Base-by-base conservation (phyloP, 441 rosid species). In the Erodium chrysanthum region DNA sequence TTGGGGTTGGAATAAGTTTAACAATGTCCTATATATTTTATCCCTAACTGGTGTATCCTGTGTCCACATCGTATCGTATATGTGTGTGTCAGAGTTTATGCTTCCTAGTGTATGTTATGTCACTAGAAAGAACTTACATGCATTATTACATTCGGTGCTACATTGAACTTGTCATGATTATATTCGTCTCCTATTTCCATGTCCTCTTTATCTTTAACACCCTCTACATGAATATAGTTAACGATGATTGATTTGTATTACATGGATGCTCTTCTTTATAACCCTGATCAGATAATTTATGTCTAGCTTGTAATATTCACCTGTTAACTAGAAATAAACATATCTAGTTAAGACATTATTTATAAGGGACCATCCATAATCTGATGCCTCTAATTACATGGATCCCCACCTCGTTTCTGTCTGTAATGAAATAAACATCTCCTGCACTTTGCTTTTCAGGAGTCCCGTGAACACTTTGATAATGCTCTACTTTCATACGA, bases 381-480 rank as follows among this genome's bases (percentile, higher is more conserved):
- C 9, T 21, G 62, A 9, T 21, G 10, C 62, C 10, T 56, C 27
- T 56, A 56, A 21, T 56, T 56, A 56, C 25, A 21, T 50, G 70
- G 62, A 46, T 22, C 17, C 23, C 6, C 2, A 4, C 56, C 33
- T 29, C 44, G 7, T 35, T 35, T 35, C 2, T 3, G 22, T 50
- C 54, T 27, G 42, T 68, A 64, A 50, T 27, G 69, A 23, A 40
- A 63, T 72, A 7, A 35, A 35, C 10, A 35, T 35, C 40, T 35
- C 60, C 65, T 75, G 50, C 67, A 21, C 33, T 20, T 61, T 71
- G 68, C 66, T 66, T 56, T 72, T 80, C 79, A 88, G 98, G 98
- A 92, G 68, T 88, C 91, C 60, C 96, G 93, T 27, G 79, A 78
- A 42, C 86, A 88, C 66, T 85, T 83, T 77, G 91, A 88, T 79